Evolutionary conservation across 768 basidiomycete species (phyloP).

Genomic region (Pleurotus platypus): DNA sequence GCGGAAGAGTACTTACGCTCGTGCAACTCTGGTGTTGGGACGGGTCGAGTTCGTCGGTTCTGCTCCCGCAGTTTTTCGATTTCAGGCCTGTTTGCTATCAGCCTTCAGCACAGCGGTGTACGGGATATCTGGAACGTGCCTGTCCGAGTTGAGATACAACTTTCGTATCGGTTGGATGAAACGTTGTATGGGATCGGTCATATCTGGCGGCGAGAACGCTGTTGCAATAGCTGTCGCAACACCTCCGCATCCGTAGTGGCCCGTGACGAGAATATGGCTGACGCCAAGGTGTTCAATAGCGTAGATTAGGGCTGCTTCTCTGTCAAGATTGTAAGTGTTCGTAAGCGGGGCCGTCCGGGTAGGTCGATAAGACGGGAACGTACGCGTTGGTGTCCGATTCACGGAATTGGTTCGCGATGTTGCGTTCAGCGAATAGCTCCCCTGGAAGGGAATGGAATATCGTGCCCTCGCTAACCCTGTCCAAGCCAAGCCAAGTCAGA

Average conservation of each 20-base stretch:
- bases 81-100: slow-evolving; percentile 20
- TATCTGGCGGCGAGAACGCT: slow-evolving; percentile 12
- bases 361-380: slow-evolving; percentile 7
- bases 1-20: slow-evolving; percentile 17
- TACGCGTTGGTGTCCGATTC: slow-evolving; percentile 29
- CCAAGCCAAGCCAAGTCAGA: neutral
- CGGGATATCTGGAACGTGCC: slow-evolving; percentile 15
- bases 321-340: neutral
- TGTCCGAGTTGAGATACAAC: slow-evolving; percentile 26
- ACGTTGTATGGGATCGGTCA: slow-evolving; percentile 18
- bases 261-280: slow-evolving; percentile 33
- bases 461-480: slow-evolving; percentile 18
- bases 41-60: slow-evolving; percentile 11
- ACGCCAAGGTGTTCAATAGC: slow-evolving; percentile 29
- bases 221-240: slow-evolving; percentile 27
- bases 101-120: neutral
- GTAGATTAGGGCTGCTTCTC: slow-evolving; percentile 30
- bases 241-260: slow-evolving; percentile 29
- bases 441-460: slow-evolving; percentile 32
- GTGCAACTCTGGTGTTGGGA: slow-evolving; percentile 9
- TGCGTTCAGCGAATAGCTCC: slow-evolving; percentile 28
- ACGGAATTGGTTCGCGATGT: slow-evolving; percentile 33
- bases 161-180: slow-evolving; percentile 31
- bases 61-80: slow-evolving; percentile 30
- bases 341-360: too few relatives aligned